phyloP scores from a whole-genome alignment of 257 asterid species.

The Ehretia macrophylla region DNA sequence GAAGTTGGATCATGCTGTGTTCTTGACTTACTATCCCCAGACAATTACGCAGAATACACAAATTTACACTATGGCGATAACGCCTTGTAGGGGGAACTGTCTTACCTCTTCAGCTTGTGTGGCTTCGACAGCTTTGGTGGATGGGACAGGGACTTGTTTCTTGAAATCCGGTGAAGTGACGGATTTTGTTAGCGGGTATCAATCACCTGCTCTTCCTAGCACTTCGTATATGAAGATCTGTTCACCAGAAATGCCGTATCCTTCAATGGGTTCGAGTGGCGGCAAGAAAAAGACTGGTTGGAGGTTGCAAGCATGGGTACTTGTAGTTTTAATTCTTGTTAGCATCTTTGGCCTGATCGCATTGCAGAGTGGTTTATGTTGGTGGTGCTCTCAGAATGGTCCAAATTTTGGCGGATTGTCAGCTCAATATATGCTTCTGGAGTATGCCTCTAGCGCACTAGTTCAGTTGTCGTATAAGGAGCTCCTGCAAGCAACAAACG shows the following conservation, averaged over 20 bases:
- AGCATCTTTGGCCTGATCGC: conserved; percentile 42
- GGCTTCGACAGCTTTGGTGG: conserved; percentile 70
- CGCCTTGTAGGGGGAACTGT: conserved; percentile 58
- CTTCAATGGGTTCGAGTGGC: conserved; percentile 11
- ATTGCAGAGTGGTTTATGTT: conserved; percentile 69
- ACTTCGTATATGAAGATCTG: too few relatives aligned
- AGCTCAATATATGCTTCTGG: conserved; percentile 65
- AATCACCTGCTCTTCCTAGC: conserved; percentile 63
- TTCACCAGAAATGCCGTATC: conserved; percentile 50
- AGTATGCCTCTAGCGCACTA: too few relatives aligned
- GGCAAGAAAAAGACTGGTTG: conserved; percentile 26
- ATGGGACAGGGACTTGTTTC: conserved; percentile 78
- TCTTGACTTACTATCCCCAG: conserved; percentile 63
- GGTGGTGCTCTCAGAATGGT: conserved; percentile 57
- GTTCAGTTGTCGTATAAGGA: conserved; percentile 68
- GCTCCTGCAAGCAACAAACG: conserved; percentile 62
- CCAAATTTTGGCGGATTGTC: conserved; percentile 55
- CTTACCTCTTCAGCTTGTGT: conserved; percentile 38
- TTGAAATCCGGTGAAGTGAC: conserved; percentile 26
- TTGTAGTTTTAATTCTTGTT: conserved; percentile 47
- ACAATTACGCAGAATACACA: conserved; percentile 19
- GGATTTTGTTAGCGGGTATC: conserved; percentile 59
- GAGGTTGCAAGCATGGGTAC: conserved; percentile 57
- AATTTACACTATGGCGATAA: conserved; percentile 39
- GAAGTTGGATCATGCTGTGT: conserved; percentile 47